Conservation (phyloP, 805 yeast genomes). For the Suhomyces vadensis region DNA sequence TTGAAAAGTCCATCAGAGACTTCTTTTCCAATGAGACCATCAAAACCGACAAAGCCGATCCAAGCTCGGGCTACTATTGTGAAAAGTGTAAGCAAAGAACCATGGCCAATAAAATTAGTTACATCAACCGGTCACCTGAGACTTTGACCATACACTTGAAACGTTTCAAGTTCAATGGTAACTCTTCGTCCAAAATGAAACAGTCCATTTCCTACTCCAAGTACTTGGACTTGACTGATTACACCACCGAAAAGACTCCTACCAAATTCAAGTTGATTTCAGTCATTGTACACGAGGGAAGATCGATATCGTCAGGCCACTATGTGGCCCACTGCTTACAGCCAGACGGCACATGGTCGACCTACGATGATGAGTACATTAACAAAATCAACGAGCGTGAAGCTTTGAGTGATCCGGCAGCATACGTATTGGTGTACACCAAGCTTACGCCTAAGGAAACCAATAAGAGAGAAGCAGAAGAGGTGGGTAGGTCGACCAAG, state of each 20-base stretch:
- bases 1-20: constrained; percentile 74
- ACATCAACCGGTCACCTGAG: constrained; percentile 84
- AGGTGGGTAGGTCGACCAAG: constrained; percentile 3
- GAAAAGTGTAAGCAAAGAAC: constrained; percentile 80
- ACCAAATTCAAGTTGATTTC: constrained; percentile 69
- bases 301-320: constrained; percentile 91
- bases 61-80: constrained; percentile 76
- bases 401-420: constrained; percentile 81
- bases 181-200: constrained; percentile 78
- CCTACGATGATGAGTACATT: constrained; percentile 91
- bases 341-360: constrained; percentile 90
- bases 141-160: constrained; percentile 84
- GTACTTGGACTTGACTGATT: constrained; percentile 69
- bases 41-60: constrained; percentile 63
- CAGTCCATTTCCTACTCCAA: constrained; percentile 82
- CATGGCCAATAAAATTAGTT: constrained; percentile 71
- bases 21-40: constrained; percentile 83
- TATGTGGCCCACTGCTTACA: constrained; percentile 88
- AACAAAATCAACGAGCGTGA: constrained; percentile 69
- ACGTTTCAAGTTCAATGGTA: constrained; percentile 85
- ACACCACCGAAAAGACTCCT: constrained; percentile 32
- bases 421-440: constrained; percentile 86
- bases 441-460: constrained; percentile 60
- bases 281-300: constrained; percentile 92
- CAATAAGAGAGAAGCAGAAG: constrained; percentile 7